These are phyloP conservation scores for Lactarius evosmus DNA, from an alignment of 768 basidiomycete genomes.

Conservation along the genomic window DNA sequence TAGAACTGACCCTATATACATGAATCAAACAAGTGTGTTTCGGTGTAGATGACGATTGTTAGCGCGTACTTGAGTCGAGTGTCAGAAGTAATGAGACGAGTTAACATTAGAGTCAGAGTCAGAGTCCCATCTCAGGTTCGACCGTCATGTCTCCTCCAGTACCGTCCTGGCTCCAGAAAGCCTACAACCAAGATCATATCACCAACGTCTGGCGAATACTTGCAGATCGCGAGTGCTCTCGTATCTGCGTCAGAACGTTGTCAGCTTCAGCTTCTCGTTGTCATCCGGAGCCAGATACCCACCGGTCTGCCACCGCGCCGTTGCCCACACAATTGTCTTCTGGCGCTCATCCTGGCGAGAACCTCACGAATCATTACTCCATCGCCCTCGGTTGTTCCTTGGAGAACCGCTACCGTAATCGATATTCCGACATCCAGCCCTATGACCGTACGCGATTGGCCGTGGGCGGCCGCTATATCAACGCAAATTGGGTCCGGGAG, in stretches of 20 bases:
- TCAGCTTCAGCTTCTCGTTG: conserved; percentile 30
- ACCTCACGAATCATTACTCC: conserved; percentile 50
- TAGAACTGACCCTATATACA: conserved; percentile 34
- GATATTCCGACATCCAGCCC: conserved; percentile 70
- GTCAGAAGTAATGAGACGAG: conserved; percentile 25
- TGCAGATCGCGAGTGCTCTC: conserved; percentile 40
- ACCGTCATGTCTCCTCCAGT: conserved; percentile 13
- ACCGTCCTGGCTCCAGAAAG: conserved; percentile 33
- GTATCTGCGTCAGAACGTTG: conserved; percentile 34
- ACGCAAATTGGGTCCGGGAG: conserved; percentile 86
- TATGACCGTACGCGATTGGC: conserved; percentile 80
- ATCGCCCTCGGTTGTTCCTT: conserved; percentile 47
- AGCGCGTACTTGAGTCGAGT: conserved; percentile 25
- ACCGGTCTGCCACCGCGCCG: conserved; percentile 14
- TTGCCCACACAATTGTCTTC: conserved; percentile 23
- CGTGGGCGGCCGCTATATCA: conserved; percentile 63
- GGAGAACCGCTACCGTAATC: conserved; percentile 51
- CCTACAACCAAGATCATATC: conserved; percentile 32
- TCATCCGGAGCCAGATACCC: conserved; percentile 27
- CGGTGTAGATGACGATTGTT: not conserved
- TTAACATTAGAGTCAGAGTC: conserved; percentile 7
- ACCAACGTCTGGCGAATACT: conserved; percentile 37
- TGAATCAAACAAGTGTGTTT: not conserved
- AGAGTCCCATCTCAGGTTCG: not conserved
- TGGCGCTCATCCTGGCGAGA: conserved; percentile 27